Base-by-base conservation (phyloP, 2,329 filamentous ascomycete genomes). In the Orbilia blumenaviensis region DNA sequence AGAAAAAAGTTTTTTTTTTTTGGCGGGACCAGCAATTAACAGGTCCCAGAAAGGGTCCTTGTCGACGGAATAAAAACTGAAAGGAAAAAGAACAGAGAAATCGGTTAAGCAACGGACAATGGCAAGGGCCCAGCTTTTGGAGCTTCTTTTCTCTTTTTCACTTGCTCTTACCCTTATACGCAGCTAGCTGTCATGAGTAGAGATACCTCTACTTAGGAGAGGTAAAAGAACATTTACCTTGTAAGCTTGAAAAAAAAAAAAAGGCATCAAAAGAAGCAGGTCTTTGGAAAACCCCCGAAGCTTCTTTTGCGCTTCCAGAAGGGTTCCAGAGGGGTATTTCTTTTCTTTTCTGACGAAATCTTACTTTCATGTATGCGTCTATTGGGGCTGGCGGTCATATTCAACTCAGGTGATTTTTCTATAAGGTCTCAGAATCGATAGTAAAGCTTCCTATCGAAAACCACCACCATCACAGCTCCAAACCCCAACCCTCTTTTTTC, bases 81-180 rank as follows among this genome's bases (percentile, higher is more conserved):
- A 68, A 62, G 34, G 56, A 25, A 67, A 27, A 54, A 66, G 36
- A 23, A 7, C 18, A 2, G n/a, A 10, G 16, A n/a, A 48, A 34
- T 6, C 5, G 9, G 44, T 2, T 14, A 18, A 36, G 21, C 62
- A 54, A 46, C 36, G 73, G 68, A 79, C 75, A 66, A 77, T 77
- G 79, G 74, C 68, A 80, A 66, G 79, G 78, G 63, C 79, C 73
- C 77, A 79, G 78, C 78, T 79, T 79, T 77, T 77, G 79, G 77
- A 78, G 78, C 78, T 80, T 78, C 38, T 29, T 52, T 32, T 63
- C 46, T 38, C 41, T 44, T 77, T 76, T 78, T 78, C 75, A n/a
- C n/a, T n/a, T n/a, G n/a, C n/a, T n/a, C n/a, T n/a, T n/a, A n/a
- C n/a, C n/a, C n/a, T n/a, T n/a, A n/a, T n/a, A n/a, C n/a, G n/a